Conservation (phyloP, 2,329 filamentous ascomycete genomes). For the Trichoderma arundinaceum region DNA sequence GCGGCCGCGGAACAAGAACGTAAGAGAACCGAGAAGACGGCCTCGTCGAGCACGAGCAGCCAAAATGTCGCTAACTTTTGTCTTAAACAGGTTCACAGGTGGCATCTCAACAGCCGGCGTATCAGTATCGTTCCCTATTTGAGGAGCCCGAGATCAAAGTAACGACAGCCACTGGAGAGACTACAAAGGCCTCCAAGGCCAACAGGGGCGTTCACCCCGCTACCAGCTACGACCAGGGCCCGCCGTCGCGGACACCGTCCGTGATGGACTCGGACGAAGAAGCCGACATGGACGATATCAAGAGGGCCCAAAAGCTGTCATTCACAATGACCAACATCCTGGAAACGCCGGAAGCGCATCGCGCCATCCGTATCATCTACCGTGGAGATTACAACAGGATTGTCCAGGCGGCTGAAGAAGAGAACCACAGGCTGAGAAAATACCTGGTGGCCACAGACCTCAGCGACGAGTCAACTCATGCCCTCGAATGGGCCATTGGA, state of each 20-base stretch:
- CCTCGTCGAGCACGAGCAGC: neutral
- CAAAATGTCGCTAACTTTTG: constrained; percentile 36
- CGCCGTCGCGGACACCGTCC: constrained; percentile 59
- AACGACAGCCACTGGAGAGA: constrained; percentile 67
- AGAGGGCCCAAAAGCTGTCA: constrained; percentile 82
- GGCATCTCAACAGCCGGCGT: constrained; percentile 53
- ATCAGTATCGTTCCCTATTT: constrained; percentile 68
- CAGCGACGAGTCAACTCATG: constrained; percentile 92
- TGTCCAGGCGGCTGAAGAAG: constrained; percentile 77
- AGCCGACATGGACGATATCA: constrained; percentile 82
- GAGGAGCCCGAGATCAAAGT: constrained; percentile 70
- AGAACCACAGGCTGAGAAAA: constrained; percentile 78
- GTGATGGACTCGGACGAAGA: constrained; percentile 85
- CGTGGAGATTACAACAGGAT: constrained; percentile 83
- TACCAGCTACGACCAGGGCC: constrained; percentile 79
- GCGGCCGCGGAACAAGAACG: constrained; percentile 80
- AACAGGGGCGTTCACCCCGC: constrained; percentile 71
- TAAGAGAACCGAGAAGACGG: constrained; percentile 51
- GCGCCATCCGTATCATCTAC: constrained; percentile 87
- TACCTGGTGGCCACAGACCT: constrained; percentile 96
- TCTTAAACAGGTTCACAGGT: constrained; percentile 56
- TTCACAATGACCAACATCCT: constrained; percentile 81
- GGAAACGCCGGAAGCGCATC: constrained; percentile 74
- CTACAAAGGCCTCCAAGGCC: constrained; percentile 57
- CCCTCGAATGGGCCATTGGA: constrained; percentile 95